These are phyloP conservation scores for Trypanosoma mega DNA, from an alignment of 208 protist genomes.

Conservation along the genomic window DNA sequence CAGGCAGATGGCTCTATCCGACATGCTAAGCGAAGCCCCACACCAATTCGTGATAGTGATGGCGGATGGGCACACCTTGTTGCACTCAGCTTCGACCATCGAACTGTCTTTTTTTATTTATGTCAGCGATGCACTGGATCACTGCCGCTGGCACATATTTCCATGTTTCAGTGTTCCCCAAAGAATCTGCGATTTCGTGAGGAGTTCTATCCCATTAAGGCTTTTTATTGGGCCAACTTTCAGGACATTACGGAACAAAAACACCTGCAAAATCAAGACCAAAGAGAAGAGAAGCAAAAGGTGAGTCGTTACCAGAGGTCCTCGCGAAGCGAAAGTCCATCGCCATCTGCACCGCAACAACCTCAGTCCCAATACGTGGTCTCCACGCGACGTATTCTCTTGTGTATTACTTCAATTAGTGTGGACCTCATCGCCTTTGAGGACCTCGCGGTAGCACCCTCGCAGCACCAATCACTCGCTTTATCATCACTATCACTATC, in stretches of 20 bases:
- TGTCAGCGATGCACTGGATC: conserved; percentile 8
- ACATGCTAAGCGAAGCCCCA: conserved; percentile 28
- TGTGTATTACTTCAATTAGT: conserved; percentile 50
- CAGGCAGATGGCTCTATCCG: conserved; percentile 5
- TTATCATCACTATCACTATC: too few species aligned
- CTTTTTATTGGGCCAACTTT: conserved; percentile 38
- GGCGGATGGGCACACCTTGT: conserved; percentile 23
- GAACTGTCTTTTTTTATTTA: conserved; percentile 27
- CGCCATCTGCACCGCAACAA: too few species aligned
- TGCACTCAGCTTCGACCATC: conserved; percentile 32
- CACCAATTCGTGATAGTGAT: conserved; percentile 9
- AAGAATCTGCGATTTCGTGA: conserved; percentile 60
- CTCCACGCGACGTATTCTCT: conserved; percentile 19
- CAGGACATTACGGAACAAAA: not conserved
- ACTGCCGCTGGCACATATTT: conserved; percentile 9
- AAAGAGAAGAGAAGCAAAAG: not conserved
- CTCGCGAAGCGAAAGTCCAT: too few species aligned
- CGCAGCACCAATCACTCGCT: too few species aligned
- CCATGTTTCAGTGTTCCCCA: conserved; percentile 36
- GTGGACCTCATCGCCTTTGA: conserved; percentile 42
- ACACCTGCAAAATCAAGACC: not conserved
- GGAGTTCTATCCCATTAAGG: conserved; percentile 47
- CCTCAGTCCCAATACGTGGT: too few species aligned
- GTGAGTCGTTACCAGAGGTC: too few species aligned
- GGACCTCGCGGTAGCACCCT: too few species aligned